Evolutionary conservation across 768 basidiomycete species (phyloP).

Genomic region (Leccinum pellstonianum): DNA sequence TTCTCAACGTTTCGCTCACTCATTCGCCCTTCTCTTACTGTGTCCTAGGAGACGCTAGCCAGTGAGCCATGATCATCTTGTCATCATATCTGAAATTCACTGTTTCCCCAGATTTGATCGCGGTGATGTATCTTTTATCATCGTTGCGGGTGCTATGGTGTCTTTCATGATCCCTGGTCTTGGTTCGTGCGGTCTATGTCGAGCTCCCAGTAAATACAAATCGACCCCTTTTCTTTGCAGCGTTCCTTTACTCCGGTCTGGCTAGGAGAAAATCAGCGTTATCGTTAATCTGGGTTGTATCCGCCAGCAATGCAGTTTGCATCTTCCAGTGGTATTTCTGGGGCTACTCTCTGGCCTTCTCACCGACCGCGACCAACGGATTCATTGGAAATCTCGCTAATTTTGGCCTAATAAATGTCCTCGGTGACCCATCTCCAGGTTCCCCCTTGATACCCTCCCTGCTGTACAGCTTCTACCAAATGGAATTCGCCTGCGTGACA

Average conservation of each 20-base stretch:
- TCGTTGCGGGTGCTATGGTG: slow-evolving; percentile 66
- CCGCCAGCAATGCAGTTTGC: slow-evolving; percentile 69
- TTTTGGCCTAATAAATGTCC: slow-evolving; percentile 73
- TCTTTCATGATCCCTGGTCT: slow-evolving; percentile 78
- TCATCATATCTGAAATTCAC: slow-evolving; percentile 5
- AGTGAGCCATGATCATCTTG: slow-evolving; percentile 24
- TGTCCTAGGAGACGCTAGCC: slow-evolving; percentile 22
- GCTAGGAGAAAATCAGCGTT: slow-evolving; percentile 68
- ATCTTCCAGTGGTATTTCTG: slow-evolving; percentile 83
- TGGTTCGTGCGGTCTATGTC: slow-evolving; percentile 37
- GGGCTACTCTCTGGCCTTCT: slow-evolving; percentile 86
- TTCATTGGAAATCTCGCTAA: slow-evolving; percentile 78
- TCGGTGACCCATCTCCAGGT: slow-evolving; percentile 71
- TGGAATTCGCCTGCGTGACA: slow-evolving; percentile 84
- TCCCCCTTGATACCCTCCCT: slow-evolving; percentile 80
- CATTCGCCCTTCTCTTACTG: slow-evolving; percentile 7
- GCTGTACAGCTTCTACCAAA: slow-evolving; percentile 83
- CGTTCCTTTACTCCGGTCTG: slow-evolving; percentile 73
- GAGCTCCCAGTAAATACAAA: background rate
- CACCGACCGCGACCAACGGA: slow-evolving; percentile 68
- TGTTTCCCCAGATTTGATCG: slow-evolving; percentile 53
- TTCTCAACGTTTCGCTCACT: slow-evolving; percentile 8
- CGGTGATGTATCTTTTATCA: slow-evolving; percentile 72
- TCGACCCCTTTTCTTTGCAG: slow-evolving; percentile 32
- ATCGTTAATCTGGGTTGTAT: slow-evolving; percentile 71